Evolutionary conservation across 1,284 basidiomycete genomes (phyloP).

Genomic region (Malassezia caprae): DNA sequence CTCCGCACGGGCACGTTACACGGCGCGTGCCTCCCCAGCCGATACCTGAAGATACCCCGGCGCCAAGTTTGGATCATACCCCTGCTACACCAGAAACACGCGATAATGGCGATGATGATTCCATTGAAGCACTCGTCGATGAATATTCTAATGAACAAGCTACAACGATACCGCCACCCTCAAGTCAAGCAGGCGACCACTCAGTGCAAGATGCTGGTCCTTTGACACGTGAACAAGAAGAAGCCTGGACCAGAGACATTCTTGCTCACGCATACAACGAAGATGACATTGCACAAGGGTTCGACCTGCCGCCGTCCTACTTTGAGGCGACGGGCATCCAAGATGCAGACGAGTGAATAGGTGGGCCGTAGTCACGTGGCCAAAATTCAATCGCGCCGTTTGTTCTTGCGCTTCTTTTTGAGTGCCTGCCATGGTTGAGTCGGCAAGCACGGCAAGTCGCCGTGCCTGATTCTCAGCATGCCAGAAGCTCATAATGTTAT

Average conservation of each 20-base stretch:
- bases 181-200: neutral
- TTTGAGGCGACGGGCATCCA: conserved; percentile 31
- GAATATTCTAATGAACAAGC: neutral
- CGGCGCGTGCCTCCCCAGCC: neutral
- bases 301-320: conserved; percentile 39
- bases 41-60: neutral
- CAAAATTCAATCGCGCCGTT: neutral
- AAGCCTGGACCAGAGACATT: conserved; percentile 17
- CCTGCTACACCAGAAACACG: neutral
- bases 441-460: neutral
- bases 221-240: conserved; percentile 12
- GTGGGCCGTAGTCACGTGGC: conserved; percentile 6
- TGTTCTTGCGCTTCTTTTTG: neutral
- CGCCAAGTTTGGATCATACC: neutral
- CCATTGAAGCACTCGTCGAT: neutral
- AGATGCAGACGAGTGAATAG: conserved; percentile 7
- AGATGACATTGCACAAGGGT: conserved; percentile 22
- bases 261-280: conserved; percentile 12
- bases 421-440: neutral
- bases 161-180: neutral
- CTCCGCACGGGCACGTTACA: neutral
- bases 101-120: neutral
- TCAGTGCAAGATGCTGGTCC: conserved; percentile 14
- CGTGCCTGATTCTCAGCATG: neutral
- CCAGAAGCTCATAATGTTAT: neutral